phyloP scores from a whole-genome alignment of 2,329 filamentous ascomycete genomes.

The Chaetomiaceae sp. region DNA sequence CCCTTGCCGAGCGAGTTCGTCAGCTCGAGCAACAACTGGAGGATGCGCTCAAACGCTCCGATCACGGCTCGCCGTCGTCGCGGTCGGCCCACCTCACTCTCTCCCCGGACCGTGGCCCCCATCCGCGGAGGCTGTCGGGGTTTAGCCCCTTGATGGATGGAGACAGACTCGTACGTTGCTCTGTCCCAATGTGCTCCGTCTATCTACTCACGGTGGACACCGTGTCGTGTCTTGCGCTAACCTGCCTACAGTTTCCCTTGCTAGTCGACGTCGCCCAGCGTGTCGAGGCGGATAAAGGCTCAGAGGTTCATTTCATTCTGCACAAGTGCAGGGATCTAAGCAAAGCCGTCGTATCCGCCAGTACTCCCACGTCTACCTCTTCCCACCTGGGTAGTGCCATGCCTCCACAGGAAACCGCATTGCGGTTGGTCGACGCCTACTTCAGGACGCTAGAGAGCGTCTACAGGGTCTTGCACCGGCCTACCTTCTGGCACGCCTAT shows the following conservation, averaged over 20 bases:
- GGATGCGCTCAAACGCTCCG: slow-evolving; percentile 21
- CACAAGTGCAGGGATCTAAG: slow-evolving; percentile 48
- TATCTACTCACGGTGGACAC: no score
- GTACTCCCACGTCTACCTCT: slow-evolving; percentile 38
- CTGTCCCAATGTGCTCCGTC: not conserved
- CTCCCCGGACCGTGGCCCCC: slow-evolving; percentile 1
- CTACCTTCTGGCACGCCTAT: slow-evolving; percentile 51
- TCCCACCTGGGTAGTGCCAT: slow-evolving; percentile 37
- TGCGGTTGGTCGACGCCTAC: slow-evolving; percentile 44
- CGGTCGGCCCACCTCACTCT: slow-evolving; percentile 3
- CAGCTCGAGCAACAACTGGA: slow-evolving; percentile 40
- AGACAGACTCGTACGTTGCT: slow-evolving; percentile 34
- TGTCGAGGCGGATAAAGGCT: slow-evolving; percentile 23
- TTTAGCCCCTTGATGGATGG: slow-evolving; percentile 48
- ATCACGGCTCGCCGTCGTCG: slow-evolving; percentile 8
- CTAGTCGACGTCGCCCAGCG: slow-evolving; percentile 21
- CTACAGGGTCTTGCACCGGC: slow-evolving; percentile 51
- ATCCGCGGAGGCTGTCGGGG: slow-evolving; percentile 37
- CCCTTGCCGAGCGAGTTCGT: slow-evolving; percentile 34
- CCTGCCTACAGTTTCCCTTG: slow-evolving; percentile 22
- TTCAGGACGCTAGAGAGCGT: slow-evolving; percentile 45
- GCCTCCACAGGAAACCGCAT: slow-evolving; percentile 40
- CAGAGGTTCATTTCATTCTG: slow-evolving; percentile 32
- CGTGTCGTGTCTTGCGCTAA: slow-evolving; percentile 7
- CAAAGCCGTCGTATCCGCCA: slow-evolving; percentile 44